Evolutionary conservation across 345 rosid species (phyloP).

Genomic region (Gossypium longicalyx): DNA sequence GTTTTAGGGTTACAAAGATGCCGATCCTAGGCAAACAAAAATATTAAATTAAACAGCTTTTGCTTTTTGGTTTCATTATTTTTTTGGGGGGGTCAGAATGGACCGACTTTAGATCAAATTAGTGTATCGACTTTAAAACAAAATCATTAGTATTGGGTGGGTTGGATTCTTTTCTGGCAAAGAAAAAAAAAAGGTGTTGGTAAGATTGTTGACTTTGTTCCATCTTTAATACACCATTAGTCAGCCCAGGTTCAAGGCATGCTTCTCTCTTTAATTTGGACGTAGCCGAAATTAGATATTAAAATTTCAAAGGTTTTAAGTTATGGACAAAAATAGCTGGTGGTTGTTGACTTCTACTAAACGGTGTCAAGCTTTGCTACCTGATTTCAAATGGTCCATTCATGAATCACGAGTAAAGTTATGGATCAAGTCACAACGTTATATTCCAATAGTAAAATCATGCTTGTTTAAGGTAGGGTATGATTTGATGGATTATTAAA

Average conservation of each 20-base stretch:
- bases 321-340: neutral
- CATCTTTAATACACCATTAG: neutral
- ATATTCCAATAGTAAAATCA: too few species aligned
- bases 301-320: neutral
- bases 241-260: neutral
- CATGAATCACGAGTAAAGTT: neutral
- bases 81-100: neutral
- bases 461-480: too few species aligned
- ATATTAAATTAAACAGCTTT: neutral
- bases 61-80: neutral
- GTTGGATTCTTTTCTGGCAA: neutral
- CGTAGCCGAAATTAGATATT: neutral
- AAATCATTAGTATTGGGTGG: slow-evolving; percentile 4
- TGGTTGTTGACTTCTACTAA: neutral
- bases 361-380: neutral
- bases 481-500: too few species aligned
- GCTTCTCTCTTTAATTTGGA: neutral
- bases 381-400: neutral
- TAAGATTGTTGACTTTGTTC: slow-evolving; percentile 11
- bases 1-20: neutral
- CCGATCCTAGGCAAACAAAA: neutral
- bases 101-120: slow-evolving; percentile 10
- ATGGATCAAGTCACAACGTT: neutral
- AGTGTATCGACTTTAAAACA: slow-evolving; percentile 9
- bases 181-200: neutral